Percentiles rank a stretch among this genome's conserved stretches.
Evolutionary conservation across 1,284 basidiomycete genomes (phyloP).

Genomic region (Thelephora terrestris): DNA sequence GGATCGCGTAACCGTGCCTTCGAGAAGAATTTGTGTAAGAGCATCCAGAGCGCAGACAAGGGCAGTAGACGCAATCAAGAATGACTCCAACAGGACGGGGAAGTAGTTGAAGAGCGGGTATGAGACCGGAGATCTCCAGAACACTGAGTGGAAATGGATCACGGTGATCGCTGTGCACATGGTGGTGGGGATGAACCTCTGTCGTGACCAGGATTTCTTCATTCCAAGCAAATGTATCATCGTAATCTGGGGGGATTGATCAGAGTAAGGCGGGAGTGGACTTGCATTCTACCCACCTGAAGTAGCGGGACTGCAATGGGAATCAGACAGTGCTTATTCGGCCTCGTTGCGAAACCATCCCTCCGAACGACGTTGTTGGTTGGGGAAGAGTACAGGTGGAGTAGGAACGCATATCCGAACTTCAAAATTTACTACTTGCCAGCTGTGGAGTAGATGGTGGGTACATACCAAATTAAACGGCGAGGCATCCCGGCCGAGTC

Average conservation of each 20-base stretch:
- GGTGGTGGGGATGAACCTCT: conserved; percentile 56
- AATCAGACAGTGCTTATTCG: conserved; percentile 57
- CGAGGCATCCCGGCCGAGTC: conserved; percentile 37
- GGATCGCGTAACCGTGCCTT: conserved; percentile 36
- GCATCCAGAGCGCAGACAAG: conserved; percentile 49
- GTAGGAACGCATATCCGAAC: conserved; percentile 66
- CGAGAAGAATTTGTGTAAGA: conserved; percentile 52
- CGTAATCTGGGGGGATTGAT: conserved; percentile 33
- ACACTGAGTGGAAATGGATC: conserved; percentile 53
- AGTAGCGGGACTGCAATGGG: conserved; percentile 60
- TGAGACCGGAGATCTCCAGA: conserved; percentile 36
- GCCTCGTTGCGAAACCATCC: conserved; percentile 40
- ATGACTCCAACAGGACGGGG: conserved; percentile 58
- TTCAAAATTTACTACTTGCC: conserved; percentile 17
- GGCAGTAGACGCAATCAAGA: conserved; percentile 42
- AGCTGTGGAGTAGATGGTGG: conserved; percentile 1
- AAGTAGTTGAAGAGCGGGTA: conserved; percentile 67
- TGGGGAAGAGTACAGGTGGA: conserved; percentile 63
- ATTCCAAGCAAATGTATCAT: conserved; percentile 55
- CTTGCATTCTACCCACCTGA: conserved; percentile 33
- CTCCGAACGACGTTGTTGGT: conserved; percentile 38
- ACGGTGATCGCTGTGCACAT: conserved; percentile 49
- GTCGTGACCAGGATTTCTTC: conserved; percentile 46
- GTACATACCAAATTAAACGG: conserved; percentile 52
- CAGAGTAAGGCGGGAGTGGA: conserved; percentile 1